phyloP scores from a whole-genome alignment of 148 eudicot species.

The Silene conica region DNA sequence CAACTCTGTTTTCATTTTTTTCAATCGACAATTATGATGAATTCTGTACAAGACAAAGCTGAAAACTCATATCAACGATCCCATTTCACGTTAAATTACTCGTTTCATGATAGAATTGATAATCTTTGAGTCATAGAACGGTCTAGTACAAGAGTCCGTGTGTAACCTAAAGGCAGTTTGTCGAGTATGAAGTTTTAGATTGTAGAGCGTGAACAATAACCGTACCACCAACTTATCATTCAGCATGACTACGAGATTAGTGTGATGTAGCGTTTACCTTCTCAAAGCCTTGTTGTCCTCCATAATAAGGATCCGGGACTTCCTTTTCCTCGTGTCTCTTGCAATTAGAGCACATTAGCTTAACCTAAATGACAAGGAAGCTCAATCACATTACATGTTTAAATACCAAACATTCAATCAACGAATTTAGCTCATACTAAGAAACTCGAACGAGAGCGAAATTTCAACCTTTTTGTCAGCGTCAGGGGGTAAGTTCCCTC shows the following conservation, averaged over 20 bases:
- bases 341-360: slow-evolving; percentile 87
- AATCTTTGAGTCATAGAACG: too few relatives aligned
- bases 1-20: too few relatives aligned
- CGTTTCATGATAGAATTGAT: too few relatives aligned
- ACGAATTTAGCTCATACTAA: not conserved
- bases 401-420: slow-evolving; percentile 12
- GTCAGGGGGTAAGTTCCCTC: slow-evolving; percentile 61
- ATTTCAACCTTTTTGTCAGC: slow-evolving; percentile 66
- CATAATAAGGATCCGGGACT: slow-evolving; percentile 98
- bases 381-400: not conserved
- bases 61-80: too few relatives aligned
- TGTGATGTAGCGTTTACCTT: slow-evolving; percentile 48
- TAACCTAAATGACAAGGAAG: slow-evolving; percentile 44
- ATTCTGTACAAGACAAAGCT: too few relatives aligned
- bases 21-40: too few relatives aligned
- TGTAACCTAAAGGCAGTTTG: not conserved
- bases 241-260: not conserved
- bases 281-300: slow-evolving; percentile 88
- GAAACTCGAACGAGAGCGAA: not conserved
- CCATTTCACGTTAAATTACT: too few relatives aligned
- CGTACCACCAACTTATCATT: not conserved
- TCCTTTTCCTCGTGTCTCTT: slow-evolving; percentile 80
- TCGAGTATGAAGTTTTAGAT: too few relatives aligned
- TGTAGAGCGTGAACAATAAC: not conserved
- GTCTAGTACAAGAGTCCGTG: too few relatives aligned